Evolutionary conservation across 768 basidiomycete genomes (phyloP), one percentile per base, ranked within the genome.

Genomic region (Cystobasidium onofrii): DNA sequence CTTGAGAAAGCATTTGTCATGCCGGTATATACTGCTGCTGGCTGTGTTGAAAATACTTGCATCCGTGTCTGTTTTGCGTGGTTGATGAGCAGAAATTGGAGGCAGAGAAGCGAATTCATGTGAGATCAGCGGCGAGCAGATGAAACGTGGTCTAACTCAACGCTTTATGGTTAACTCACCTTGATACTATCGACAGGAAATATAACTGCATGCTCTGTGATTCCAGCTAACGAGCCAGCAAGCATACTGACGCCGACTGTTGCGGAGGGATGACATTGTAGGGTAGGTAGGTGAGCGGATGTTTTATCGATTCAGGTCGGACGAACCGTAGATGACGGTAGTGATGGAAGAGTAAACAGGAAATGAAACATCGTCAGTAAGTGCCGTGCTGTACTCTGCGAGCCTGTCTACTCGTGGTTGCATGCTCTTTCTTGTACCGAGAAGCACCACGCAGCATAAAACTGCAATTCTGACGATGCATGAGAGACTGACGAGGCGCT

Each of bases 101-200:
- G 46, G 3, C 9, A 17, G 46, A 15, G n/a, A n/a, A 50, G 57
- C n/a, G 27, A 29, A 29, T 29, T 60, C 33, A 60, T 12, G 6
- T 6, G 57, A n/a, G 46, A 50, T 12, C 29, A 29, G 31, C 39
- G 39, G 25, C 57, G 25, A 52, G 33, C 13, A 2, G 7, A 57
- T 36, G n/a, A n/a, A n/a, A n/a, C n/a, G n/a, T n/a, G n/a, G n/a
- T n/a, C n/a, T n/a, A n/a, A n/a, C n/a, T n/a, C n/a, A n/a, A n/a
- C n/a, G n/a, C n/a, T n/a, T n/a, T n/a, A n/a, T n/a, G n/a, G n/a
- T n/a, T 13, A 39, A 36, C 88, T 74, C 73, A 91, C 96, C 86
- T 99, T 99, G 81, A 99, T 97, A 79, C 92, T 95, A 83, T 99
- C 96, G 76, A 98, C 84, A 4, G 96, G 96, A 81, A 91, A 99